Percentiles rank a stretch among this genome's conserved stretches.
Conservation (phyloP, 768 basidiomycete genomes). For the Lactarius tabidus region DNA sequence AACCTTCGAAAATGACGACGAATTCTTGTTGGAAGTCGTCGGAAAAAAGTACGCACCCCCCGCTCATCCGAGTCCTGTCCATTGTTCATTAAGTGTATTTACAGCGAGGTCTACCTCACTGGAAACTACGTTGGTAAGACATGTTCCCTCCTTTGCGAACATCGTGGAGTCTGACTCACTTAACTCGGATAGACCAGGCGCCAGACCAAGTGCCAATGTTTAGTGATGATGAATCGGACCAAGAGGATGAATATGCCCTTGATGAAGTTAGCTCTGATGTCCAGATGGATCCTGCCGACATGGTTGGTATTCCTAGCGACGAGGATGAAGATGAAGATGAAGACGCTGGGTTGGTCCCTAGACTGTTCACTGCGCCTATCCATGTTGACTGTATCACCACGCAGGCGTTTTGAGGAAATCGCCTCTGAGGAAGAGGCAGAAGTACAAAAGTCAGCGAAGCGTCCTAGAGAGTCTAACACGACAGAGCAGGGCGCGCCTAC, state of each 20-base stretch:
- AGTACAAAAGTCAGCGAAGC: conserved; percentile 50
- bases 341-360: conserved; percentile 40
- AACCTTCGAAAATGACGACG: conserved; percentile 60
- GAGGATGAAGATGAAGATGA: conserved; percentile 35
- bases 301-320: conserved; percentile 47
- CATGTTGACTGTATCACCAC: conserved; percentile 1
- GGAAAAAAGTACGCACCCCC: conserved; percentile 72
- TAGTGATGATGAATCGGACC: conserved; percentile 47
- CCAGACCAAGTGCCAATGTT: conserved; percentile 45
- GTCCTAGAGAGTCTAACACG: conserved; percentile 61
- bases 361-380: neutral
- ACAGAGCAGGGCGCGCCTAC: conserved; percentile 39
- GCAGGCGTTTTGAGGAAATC: conserved; percentile 74
- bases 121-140: conserved; percentile 77
- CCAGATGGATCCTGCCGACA: conserved; percentile 62
- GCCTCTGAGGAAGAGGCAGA: conserved; percentile 34
- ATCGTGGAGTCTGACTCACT: neutral
- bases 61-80: neutral
- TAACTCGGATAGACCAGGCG: conserved; percentile 45
- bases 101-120: conserved; percentile 68
- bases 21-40: conserved; percentile 62
- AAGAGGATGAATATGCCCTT: conserved; percentile 60
- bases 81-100: neutral
- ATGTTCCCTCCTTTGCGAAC: conserved; percentile 10
- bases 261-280: conserved; percentile 80